Evolutionary conservation across 1,284 basidiomycete species (phyloP), one percentile per base, ranked within the genome.

Genomic region (Melampsora larici-populina): DNA sequence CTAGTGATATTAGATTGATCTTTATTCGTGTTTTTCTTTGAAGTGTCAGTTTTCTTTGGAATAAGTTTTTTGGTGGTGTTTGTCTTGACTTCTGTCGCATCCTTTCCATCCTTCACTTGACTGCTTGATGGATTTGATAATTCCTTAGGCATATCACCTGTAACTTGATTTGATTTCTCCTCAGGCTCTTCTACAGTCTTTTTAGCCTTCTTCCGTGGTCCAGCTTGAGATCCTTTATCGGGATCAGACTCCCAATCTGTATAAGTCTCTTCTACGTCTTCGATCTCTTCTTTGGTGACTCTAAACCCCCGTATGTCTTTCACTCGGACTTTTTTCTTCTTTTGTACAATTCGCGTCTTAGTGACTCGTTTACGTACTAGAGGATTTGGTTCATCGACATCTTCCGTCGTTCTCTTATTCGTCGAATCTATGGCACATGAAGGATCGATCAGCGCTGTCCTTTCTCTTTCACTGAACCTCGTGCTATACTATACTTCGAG

Each of bases 261-360:
- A 33, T 76, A 76, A n/a, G 49, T 76, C 43, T 76, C 73, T 46
- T 76, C 73, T 5, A 76, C 55, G 15, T 76, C 66, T 63, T 76
- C 73, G 24, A 76, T 63, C 26, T 76, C 73, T 69, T 76, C 73
- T 60, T 64, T 48, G 31, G 67, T 76, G 15, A 76, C 73, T 26
- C 65, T 29, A 40, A 68, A 76, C 6, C 73, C 73, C 26, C 60
- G 68, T 40, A 68, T 76, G 24, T 76, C 73, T 24, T 76, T 76
- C 49, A 76, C 64, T 21, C 73, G 17, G 9, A 76, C 73, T 24
- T 58, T 69, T 43, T 76, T 76, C 36, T 55, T 76, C 73, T 69
- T 76, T 66, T 76, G 40, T 15, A 76, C 55, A 17, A 76, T 68
- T 43, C 73, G 31, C 7, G 73, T 76, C 55, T 76, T 76, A n/a